Evolutionary conservation across 163 green algal genomes (phyloP), one percentile per base, ranked within the genome.

Genomic region (Chlamydomonas reinhardtii): DNA sequence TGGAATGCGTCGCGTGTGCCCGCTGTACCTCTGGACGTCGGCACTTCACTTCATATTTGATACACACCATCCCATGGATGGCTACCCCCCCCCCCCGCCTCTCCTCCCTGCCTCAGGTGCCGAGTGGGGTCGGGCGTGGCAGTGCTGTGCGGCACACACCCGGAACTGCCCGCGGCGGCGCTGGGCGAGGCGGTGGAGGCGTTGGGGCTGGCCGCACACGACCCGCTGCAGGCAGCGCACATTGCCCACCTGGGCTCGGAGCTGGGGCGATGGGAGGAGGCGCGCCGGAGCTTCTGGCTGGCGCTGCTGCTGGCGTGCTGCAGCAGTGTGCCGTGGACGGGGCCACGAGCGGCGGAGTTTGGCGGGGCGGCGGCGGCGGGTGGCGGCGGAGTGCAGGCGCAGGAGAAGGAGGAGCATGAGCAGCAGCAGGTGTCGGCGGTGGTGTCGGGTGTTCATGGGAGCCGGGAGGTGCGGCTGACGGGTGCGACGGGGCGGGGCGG

Each of bases 131-230:
- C 4, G 0, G 91, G 91, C 20, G 85, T 92, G 14, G 94, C 94
- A 9, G 94, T 97, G 79, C 92, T 97, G 59, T 96, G 92, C 43
- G 88, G 89, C 31, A 95, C 92, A 0, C 95, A 97, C 78, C 95
- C 95, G 12, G 95, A 97, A 86, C 90, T 97, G 37, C 74, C 62
- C 25, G 32, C n/a, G 48, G 35, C 29, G 22, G 56, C 75, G 65
- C 64, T 74, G 52, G 12, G 4, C 5, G 83, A 85, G 74, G 32
- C 83, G 39, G 76, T 83, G 76, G 59, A 82, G 59, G 76, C 56
- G 11, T 70, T 34, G 69, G 76, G 48, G 5, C 22, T 83, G 54
- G 5, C 16, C 11, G 29, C 59, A 54, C 73, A 85, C 78, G 68
- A 79, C 70, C 54, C 27, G 20, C 29, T 0, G 35, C 81, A 85